These are phyloP conservation scores for Penicillium mononematosum DNA, from an alignment of 495 filamentous ascomycete species.

Conservation along the genomic window DNA sequence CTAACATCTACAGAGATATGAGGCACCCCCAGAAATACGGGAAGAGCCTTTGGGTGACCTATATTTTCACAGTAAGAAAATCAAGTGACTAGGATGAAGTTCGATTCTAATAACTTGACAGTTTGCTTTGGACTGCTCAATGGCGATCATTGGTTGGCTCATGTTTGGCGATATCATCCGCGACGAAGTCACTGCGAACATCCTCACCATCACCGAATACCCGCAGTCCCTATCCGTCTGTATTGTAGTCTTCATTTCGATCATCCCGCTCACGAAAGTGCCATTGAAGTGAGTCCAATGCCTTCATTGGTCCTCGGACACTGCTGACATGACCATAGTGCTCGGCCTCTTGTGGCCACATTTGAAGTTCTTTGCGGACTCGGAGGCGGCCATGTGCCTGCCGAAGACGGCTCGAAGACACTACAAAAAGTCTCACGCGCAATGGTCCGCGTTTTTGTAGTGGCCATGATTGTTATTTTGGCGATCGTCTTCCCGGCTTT, in stretches of 20 bases:
- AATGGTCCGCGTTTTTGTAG: conserved; percentile 57
- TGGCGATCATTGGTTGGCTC: conserved; percentile 77
- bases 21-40: conserved; percentile 85
- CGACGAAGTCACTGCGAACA: conserved; percentile 89
- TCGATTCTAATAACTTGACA: conserved; percentile 33
- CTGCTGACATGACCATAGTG: conserved; percentile 42
- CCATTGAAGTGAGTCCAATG: conserved; percentile 69
- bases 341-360: conserved; percentile 82
- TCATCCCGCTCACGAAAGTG: conserved; percentile 93
- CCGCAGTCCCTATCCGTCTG: conserved; percentile 70
- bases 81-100: not conserved
- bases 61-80: conserved; percentile 76
- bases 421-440: conserved; percentile 58
- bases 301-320: not conserved
- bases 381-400: conserved; percentile 35
- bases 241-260: conserved; percentile 80
- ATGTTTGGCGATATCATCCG: conserved; percentile 90
- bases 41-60: conserved; percentile 74
- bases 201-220: conserved; percentile 71
- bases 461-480: conserved; percentile 61
- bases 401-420: conserved; percentile 53
- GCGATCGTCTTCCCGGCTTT: conserved; percentile 84
- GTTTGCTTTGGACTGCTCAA: conserved; percentile 75
- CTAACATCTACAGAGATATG: conserved; percentile 98
- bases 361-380: conserved; percentile 78